A percentile compares a stretch with the other conserved stretches of the same genome.
These are phyloP conservation scores for Yarrowia galli DNA, from an alignment of 1,139 yeast species.

Conservation along the genomic window DNA sequence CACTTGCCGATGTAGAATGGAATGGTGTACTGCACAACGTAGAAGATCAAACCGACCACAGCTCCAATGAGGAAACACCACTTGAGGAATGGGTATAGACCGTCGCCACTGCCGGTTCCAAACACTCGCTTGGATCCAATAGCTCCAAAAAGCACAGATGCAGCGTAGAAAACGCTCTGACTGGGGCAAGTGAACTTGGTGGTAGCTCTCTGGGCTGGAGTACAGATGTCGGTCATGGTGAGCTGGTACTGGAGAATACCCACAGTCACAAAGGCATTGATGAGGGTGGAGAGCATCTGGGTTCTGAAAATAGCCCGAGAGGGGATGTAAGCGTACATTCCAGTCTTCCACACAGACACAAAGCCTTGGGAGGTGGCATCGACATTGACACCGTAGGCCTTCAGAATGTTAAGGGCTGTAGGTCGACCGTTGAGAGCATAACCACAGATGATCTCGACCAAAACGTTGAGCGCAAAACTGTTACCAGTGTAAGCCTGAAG, in stretches of 20 bases:
- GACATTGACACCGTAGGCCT: constrained; percentile 65
- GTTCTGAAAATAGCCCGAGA: constrained; percentile 66
- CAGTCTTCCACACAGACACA: constrained; percentile 63
- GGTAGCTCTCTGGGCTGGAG: constrained; percentile 41
- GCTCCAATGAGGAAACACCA: constrained; percentile 49
- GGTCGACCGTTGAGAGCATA: constrained; percentile 71
- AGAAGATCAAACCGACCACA: constrained; percentile 55
- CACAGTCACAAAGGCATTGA: constrained; percentile 55
- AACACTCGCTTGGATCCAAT: constrained; percentile 72
- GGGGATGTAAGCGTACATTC: constrained; percentile 64
- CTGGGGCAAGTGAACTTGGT: constrained; percentile 48
- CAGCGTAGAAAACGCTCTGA: constrained; percentile 56
- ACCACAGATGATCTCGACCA: constrained; percentile 68
- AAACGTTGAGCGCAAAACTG: constrained; percentile 61
- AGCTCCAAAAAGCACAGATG: constrained; percentile 68
- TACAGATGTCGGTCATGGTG: constrained; percentile 44
- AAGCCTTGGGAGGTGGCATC: constrained; percentile 66
- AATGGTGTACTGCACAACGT: constrained; percentile 54
- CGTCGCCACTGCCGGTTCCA: constrained; percentile 40
- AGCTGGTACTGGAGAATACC: constrained; percentile 62
- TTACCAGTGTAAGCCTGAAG: constrained; percentile 61
- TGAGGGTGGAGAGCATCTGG: constrained; percentile 57
- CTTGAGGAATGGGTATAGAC: constrained; percentile 55
- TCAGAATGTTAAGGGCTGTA: constrained; percentile 63
- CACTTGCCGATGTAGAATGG: constrained; percentile 42